phyloP scores from a whole-genome alignment of 306 rosid genomes.

The Glycine latifolia region DNA sequence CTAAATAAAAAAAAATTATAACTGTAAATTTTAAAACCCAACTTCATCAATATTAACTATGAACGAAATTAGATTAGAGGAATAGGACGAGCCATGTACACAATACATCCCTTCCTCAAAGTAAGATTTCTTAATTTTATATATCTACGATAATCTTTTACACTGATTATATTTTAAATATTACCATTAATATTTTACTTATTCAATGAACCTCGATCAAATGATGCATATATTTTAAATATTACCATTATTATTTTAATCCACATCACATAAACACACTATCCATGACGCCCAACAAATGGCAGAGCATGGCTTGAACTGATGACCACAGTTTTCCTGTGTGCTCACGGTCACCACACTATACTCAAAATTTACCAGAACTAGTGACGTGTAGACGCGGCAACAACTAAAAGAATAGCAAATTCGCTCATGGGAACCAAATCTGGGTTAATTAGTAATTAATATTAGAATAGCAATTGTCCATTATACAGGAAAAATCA shows the following conservation, averaged over 20 bases:
- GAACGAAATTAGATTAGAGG: too few relatives aligned
- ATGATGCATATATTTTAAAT: not conserved
- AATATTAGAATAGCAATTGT: constrained; percentile 16
- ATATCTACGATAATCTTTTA: not conserved
- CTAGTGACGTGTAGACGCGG: not conserved
- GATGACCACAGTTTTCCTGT: too few relatives aligned
- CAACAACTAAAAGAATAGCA: not conserved
- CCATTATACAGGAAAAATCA: constrained; percentile 28
- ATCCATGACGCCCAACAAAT: not conserved
- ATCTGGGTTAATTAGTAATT: constrained; percentile 20
- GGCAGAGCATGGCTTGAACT: not conserved
- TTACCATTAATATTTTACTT: not conserved
- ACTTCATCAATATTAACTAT: too few relatives aligned
- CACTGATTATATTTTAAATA: not conserved
- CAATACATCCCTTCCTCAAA: too few relatives aligned
- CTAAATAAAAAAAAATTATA: too few relatives aligned
- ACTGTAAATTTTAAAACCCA: too few relatives aligned
- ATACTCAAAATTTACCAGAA: not conserved
- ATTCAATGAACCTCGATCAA: not conserved
- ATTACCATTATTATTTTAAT: too few relatives aligned
- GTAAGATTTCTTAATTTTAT: not conserved
- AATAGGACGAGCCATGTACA: too few relatives aligned
- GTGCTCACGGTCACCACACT: too few relatives aligned
- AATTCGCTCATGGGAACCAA: constrained; percentile 1
- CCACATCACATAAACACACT: not conserved